These are phyloP conservation scores for Microdochium nivale DNA, from an alignment of 2,329 filamentous ascomycete species.

Conservation along the genomic window DNA sequence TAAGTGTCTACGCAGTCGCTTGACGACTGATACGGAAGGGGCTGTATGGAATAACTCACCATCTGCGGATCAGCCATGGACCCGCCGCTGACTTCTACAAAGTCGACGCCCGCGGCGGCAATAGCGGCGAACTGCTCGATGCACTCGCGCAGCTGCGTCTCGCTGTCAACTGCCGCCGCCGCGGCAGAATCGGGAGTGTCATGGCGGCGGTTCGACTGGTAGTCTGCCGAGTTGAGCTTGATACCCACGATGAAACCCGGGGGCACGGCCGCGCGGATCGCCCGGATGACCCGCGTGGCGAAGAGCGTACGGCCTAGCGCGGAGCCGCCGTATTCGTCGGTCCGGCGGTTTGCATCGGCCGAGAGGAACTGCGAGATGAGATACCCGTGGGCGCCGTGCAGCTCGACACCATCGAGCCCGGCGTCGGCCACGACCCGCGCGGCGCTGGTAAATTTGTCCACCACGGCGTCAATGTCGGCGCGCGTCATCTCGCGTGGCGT, in stretches of 20 bases:
- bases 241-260: constrained; percentile 37
- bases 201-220: constrained; percentile 26
- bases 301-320: constrained; percentile 35
- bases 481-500: constrained; percentile 13
- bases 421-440: constrained; percentile 1
- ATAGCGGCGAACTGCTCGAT: constrained; percentile 42
- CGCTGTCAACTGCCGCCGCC: background rate
- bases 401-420: constrained; percentile 1
- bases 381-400: constrained; percentile 3
- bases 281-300: constrained; percentile 37
- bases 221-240: constrained; percentile 47
- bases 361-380: constrained; percentile 1
- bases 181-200: too few species aligned
- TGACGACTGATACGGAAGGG: too few species aligned
- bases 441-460: background rate
- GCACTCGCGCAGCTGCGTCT: constrained; percentile 22
- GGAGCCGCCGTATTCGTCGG: constrained; percentile 44
- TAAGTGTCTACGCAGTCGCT: too few species aligned
- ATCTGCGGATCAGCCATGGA: constrained; percentile 39
- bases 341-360: constrained; percentile 20
- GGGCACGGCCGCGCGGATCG: constrained; percentile 26
- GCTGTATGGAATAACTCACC: constrained; percentile 21
- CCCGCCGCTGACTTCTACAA: constrained; percentile 58
- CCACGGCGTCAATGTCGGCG: background rate
- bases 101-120: constrained; percentile 43